These are phyloP conservation scores for Phlegmacium glaucopus DNA, from an alignment of 768 basidiomycete species.

Conservation along the genomic window DNA sequence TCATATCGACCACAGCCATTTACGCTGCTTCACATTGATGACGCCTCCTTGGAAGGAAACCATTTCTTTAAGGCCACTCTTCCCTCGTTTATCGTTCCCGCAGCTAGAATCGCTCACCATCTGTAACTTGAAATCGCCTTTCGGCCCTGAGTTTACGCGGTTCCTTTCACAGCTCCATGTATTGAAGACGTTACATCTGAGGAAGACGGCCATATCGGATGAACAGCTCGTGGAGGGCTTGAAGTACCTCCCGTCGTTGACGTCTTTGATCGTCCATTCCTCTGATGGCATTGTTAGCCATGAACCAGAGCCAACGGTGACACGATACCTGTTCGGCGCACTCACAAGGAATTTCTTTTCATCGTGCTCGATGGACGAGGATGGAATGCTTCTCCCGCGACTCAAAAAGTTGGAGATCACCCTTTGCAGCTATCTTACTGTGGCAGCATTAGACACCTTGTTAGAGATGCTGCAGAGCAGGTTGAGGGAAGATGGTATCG, in stretches of 20 bases:
- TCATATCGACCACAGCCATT: constrained; percentile 26
- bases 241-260: constrained; percentile 30
- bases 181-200: constrained; percentile 33
- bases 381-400: constrained; percentile 29
- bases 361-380: constrained; percentile 10
- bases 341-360: constrained; percentile 31
- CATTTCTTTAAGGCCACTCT: constrained; percentile 32
- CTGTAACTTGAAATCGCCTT: constrained; percentile 34
- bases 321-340: constrained; percentile 30
- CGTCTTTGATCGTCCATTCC: constrained; percentile 32
- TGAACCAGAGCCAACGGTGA: constrained; percentile 25
- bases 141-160: constrained; percentile 27
- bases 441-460: constrained; percentile 26
- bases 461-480: constrained; percentile 35
- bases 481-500: constrained; percentile 18
- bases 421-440: constrained; percentile 26
- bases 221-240: constrained; percentile 30
- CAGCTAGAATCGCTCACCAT: constrained; percentile 34
- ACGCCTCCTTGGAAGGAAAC: constrained; percentile 32
- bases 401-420: constrained; percentile 35
- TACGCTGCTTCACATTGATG: constrained; percentile 34
- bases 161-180: constrained; percentile 32
- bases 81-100: constrained; percentile 32
- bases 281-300: neutral
- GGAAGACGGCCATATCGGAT: constrained; percentile 34